A percentile compares a stretch with the other conserved stretches of the same genome.
These are phyloP conservation scores for Zygnema circumcarinatum DNA, from an alignment of 139 green algal species.

Conservation along the genomic window DNA sequence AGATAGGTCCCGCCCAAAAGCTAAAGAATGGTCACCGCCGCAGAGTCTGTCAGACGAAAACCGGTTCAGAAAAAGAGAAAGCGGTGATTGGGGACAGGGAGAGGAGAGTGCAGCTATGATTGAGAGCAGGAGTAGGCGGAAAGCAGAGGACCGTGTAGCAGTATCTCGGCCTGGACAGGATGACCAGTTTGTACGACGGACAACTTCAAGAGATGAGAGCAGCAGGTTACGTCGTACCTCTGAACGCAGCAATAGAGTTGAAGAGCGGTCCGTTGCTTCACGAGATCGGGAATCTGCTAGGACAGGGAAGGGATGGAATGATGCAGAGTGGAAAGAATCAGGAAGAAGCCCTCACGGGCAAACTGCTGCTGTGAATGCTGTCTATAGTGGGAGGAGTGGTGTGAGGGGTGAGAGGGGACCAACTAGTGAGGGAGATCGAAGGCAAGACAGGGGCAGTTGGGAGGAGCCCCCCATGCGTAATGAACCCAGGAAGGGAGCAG, in stretches of 20 bases:
- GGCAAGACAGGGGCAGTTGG: neutral
- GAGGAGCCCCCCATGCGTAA: neutral
- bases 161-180: neutral
- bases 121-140: neutral
- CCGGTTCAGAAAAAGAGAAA: neutral
- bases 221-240: neutral
- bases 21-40: neutral
- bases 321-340: neutral
- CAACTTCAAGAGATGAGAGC: neutral
- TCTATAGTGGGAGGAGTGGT: neutral
- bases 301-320: neutral
- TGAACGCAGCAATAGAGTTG: neutral
- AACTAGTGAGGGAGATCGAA: neutral
- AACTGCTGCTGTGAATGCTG: neutral
- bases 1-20: neutral
- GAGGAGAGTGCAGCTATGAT: neutral
- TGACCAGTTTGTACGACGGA: neutral
- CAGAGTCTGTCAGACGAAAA: neutral
- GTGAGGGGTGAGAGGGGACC: conserved; percentile 22
- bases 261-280: neutral
- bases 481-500: neutral
- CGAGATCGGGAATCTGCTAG: neutral
- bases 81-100: neutral
- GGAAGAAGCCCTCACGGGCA: neutral
- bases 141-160: neutral